phyloP scores from a whole-genome alignment of 169 alveolate genomes.

The Theileria annulata region DNA sequence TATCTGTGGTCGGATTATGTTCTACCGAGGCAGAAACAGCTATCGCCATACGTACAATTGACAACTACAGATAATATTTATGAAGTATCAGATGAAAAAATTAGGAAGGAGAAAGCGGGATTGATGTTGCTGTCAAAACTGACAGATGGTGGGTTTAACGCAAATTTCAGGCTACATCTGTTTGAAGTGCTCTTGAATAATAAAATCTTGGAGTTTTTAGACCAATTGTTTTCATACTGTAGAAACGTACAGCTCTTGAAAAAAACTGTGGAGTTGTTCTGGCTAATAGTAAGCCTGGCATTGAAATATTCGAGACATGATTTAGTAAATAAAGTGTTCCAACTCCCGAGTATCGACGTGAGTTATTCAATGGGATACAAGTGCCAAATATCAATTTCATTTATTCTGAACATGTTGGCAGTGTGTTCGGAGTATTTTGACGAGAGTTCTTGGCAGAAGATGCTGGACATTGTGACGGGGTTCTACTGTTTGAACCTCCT shows the following conservation, averaged over 20 bases:
- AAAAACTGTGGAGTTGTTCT: slow-evolving; percentile 33
- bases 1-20: slow-evolving; percentile 63
- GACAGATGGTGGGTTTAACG: neutral
- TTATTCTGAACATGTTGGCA: slow-evolving; percentile 45
- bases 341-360: slow-evolving; percentile 40
- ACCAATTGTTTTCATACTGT: slow-evolving; percentile 11
- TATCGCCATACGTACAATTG: slow-evolving; percentile 36
- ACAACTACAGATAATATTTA: neutral
- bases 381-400: slow-evolving; percentile 61
- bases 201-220: slow-evolving; percentile 22
- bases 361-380: slow-evolving; percentile 45
- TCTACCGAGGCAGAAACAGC: slow-evolving; percentile 38
- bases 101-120: neutral
- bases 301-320: slow-evolving; percentile 24
- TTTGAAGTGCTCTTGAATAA: slow-evolving; percentile 36
- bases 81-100: slow-evolving; percentile 4
- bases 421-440: slow-evolving; percentile 54
- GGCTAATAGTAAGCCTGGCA: slow-evolving; percentile 47
- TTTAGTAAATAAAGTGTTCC: slow-evolving; percentile 39
- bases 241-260: slow-evolving; percentile 25
- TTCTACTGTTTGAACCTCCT: slow-evolving; percentile 58
- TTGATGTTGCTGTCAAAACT: neutral
- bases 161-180: neutral
- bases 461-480: slow-evolving; percentile 47
- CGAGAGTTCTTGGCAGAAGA: slow-evolving; percentile 51